These are phyloP conservation scores for Amphicarpaea edgeworthii DNA, from an alignment of 306 rosid genomes.

Conservation along the genomic window DNA sequence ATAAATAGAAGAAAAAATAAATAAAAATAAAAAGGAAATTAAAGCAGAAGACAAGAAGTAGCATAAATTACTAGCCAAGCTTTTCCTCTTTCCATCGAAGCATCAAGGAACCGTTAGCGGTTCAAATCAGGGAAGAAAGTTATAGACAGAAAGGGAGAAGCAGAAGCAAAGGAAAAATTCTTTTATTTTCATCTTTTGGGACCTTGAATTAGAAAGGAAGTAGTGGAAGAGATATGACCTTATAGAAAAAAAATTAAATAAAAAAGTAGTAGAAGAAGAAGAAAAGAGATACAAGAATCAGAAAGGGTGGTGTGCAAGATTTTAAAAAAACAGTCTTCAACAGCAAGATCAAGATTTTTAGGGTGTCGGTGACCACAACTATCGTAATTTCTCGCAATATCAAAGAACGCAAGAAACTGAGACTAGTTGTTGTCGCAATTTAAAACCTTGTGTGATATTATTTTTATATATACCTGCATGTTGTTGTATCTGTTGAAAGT, in stretches of 20 bases:
- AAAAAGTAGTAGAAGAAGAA: background rate
- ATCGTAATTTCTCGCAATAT: background rate
- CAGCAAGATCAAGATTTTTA: background rate
- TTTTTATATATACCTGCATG: constrained; percentile 81
- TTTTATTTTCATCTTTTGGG: constrained; percentile 27
- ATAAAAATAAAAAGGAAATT: background rate
- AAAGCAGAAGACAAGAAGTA: constrained; percentile 23
- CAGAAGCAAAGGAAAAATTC: constrained; percentile 32
- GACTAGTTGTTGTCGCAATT: background rate
- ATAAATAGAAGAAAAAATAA: constrained; percentile 7
- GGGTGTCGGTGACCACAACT: background rate
- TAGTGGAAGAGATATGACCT: background rate
- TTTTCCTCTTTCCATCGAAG: constrained; percentile 56
- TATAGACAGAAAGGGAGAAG: constrained; percentile 47
- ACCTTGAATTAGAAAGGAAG: constrained; percentile 25
- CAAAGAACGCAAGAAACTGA: background rate
- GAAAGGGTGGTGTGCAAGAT: background rate
- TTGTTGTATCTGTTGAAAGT: constrained; percentile 98
- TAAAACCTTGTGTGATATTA: background rate
- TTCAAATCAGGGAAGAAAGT: constrained; percentile 61
- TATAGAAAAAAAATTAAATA: too few species aligned
- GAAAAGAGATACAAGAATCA: background rate
- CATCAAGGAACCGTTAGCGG: constrained; percentile 55
- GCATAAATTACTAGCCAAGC: constrained; percentile 39
- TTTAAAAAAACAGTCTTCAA: background rate